Evolutionary conservation across 306 rosid genomes (phyloP).

Genomic region (Alnus rubra): DNA sequence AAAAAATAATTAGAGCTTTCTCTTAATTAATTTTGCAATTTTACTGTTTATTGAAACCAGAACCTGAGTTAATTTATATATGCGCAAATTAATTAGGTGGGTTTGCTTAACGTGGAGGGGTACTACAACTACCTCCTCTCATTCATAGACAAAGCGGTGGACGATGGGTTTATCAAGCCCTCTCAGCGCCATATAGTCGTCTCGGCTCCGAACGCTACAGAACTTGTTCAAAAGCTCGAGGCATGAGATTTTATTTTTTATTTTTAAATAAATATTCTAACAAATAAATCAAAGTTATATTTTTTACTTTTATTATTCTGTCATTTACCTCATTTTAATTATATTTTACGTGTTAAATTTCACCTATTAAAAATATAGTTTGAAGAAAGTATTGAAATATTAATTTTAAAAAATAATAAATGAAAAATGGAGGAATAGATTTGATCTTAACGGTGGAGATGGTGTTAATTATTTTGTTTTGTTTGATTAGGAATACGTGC

Average conservation of each 20-base stretch:
- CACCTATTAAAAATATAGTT: too few species aligned
- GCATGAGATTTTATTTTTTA: neutral
- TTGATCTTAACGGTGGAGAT: too few species aligned
- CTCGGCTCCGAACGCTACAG: conserved; percentile 27
- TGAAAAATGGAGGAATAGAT: too few species aligned
- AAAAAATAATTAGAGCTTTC: too few species aligned
- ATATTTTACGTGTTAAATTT: too few species aligned
- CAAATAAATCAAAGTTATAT: too few species aligned
- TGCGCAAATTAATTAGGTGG: conserved; percentile 21
- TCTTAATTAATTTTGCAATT: too few species aligned
- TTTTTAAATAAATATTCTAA: neutral
- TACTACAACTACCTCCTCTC: conserved; percentile 35
- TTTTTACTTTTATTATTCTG: too few species aligned
- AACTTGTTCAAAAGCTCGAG: conserved; percentile 36
- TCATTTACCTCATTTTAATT: too few species aligned
- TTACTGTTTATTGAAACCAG: neutral
- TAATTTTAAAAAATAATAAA: too few species aligned
- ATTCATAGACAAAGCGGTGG: conserved; percentile 37
- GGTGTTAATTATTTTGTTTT: neutral
- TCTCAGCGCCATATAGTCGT: conserved; percentile 32
- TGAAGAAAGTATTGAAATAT: too few species aligned
- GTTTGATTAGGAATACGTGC: conserved; percentile 24
- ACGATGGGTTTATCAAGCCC: conserved; percentile 34
- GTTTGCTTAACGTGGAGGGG: conserved; percentile 36
- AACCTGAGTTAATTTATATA: neutral